A percentile compares a stretch with the other conserved stretches of the same genome.
Evolutionary conservation across 2,329 filamentous ascomycete species (phyloP).

Genomic region (Colletotrichum aenigma): DNA sequence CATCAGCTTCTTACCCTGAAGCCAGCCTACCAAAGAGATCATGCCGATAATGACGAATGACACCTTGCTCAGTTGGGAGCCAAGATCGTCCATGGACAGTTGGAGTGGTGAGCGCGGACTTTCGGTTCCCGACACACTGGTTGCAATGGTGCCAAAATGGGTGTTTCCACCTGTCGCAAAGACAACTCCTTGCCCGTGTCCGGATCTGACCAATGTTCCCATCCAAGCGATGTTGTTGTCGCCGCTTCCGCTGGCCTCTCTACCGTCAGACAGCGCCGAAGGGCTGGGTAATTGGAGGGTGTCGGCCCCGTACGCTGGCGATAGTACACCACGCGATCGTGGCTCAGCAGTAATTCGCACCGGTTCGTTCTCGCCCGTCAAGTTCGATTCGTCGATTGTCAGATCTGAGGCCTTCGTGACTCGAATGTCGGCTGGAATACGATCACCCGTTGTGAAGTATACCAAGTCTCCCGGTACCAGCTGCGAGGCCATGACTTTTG

Average conservation of each 20-base stretch:
- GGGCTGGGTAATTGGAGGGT: constrained; percentile 36
- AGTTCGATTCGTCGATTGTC: constrained; percentile 93
- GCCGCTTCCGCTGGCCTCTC: constrained; percentile 72
- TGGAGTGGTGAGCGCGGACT: constrained; percentile 93
- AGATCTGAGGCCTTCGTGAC: constrained; percentile 90
- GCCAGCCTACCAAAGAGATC: constrained; percentile 88
- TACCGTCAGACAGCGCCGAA: constrained; percentile 57
- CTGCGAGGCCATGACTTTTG: constrained; percentile 84
- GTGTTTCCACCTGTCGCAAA: constrained; percentile 93
- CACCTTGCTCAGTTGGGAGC: constrained; percentile 94
- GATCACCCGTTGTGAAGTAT: constrained; percentile 92
- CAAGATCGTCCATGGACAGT: constrained; percentile 95
- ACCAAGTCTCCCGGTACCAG: constrained; percentile 93
- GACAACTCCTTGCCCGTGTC: constrained; percentile 95
- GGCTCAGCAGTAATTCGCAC: constrained; percentile 78
- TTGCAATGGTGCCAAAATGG: constrained; percentile 95
- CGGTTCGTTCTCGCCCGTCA: constrained; percentile 96
- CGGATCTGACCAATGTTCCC: constrained; percentile 94
- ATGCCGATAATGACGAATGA: constrained; percentile 94
- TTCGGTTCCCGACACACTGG: constrained; percentile 92
- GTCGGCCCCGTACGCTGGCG: constrained; percentile 31
- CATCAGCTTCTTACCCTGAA: constrained; percentile 86
- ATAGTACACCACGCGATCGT: constrained; percentile 34
- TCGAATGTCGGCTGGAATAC: constrained; percentile 93
- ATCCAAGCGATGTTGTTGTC: constrained; percentile 96